Conservation (phyloP, 441 rosid species). For the Isatis lusitanica region DNA sequence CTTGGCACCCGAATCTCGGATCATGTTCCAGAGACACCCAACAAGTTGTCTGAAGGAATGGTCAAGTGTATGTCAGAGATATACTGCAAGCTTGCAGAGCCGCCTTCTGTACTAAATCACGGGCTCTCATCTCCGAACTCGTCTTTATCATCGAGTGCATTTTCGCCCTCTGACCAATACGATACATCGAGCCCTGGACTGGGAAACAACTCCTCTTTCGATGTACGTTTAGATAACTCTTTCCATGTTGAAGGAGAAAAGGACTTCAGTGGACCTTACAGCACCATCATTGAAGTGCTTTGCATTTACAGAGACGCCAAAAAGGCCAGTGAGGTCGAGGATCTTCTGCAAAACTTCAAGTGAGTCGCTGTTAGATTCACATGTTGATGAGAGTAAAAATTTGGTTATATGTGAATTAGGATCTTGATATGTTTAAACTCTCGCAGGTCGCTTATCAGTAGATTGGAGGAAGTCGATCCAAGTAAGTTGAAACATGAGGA, state of each 20-base stretch:
- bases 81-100: constrained; percentile 86
- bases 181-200: constrained; percentile 87
- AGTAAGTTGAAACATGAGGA: constrained; percentile 77
- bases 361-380: constrained; percentile 29
- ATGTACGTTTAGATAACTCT: constrained; percentile 73
- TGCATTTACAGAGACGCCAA: constrained; percentile 76
- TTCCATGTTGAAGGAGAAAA: constrained; percentile 67
- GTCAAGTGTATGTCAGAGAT: constrained; percentile 84
- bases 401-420: background rate
- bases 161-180: constrained; percentile 71
- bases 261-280: constrained; percentile 91
- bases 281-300: constrained; percentile 79
- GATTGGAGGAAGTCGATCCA: constrained; percentile 73
- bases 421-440: constrained; percentile 19
- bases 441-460: constrained; percentile 70
- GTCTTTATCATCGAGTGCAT: constrained; percentile 68
- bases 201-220: constrained; percentile 77
- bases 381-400: background rate
- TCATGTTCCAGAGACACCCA: constrained; percentile 83
- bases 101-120: constrained; percentile 52
- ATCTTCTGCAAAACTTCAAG: constrained; percentile 79
- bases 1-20: constrained; percentile 85
- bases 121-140: constrained; percentile 75
- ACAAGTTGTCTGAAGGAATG: constrained; percentile 92
- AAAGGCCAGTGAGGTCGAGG: constrained; percentile 73